Evolutionary conservation across 352 stramenopile species (phyloP), one percentile per base, ranked within the genome.

Genomic region (Phytophthora citrophthora): DNA sequence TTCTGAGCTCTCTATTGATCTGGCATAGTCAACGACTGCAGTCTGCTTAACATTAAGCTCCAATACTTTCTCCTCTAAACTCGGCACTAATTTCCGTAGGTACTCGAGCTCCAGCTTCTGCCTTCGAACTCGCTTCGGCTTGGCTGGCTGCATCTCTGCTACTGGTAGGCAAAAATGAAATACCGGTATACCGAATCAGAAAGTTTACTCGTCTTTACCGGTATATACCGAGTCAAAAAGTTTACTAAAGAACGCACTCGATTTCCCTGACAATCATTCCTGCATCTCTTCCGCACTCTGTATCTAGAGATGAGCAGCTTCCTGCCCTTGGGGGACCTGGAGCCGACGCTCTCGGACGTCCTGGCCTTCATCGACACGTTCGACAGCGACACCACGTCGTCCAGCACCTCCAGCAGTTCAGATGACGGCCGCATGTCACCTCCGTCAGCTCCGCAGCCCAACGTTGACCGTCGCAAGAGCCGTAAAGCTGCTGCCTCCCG

Each of bases 81-180:
- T 72, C 20, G 27, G 55, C 45, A 81, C 69, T 9, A 72, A 52
- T n/a, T 61, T 47, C n/a, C 72, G 72, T 24, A 81, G 51, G 32
- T 78, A 76, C 27, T 64, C 44, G 9, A 81, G 66, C 47, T 81
- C 72, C 18, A 68, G 29, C 43, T 73, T 76, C 58, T 76, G 64
- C 15, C 64, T 47, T 12, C 69, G 69, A 20, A 77, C 38, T 20
- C 69, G 69, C 32, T 77, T 77, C 44, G 50, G 64, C 16, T 65
- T 65, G 2, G 26, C 32, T 16, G 34, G 8, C 29, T 32, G 29
- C 29, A 32, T 20, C 18, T 20, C 18, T 20, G 18, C 18, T 20
- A 20, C 18, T n/a, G 18, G 18, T 20, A 20, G 1, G 1, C 1
- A 1, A 1, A 20, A 20, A 20, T 20, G 20, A 20, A 20, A 8